Evolutionary conservation across 1,284 basidiomycete species (phyloP).

Genomic region (Austroboletus novae-zelandiae): DNA sequence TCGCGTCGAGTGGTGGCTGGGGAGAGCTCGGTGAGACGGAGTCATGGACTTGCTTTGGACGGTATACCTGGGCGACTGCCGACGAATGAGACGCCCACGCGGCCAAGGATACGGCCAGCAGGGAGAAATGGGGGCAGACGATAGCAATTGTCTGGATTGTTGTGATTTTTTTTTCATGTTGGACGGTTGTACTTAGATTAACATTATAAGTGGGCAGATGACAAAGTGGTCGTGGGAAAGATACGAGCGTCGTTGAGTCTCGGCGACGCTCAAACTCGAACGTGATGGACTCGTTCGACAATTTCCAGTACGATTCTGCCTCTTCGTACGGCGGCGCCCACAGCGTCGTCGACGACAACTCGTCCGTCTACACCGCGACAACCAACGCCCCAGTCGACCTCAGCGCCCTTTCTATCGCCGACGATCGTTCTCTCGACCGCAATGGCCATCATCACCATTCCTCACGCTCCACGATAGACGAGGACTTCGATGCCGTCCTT

Average conservation of each 20-base stretch:
- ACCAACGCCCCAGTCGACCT: conserved; percentile 66
- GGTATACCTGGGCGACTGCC: conserved; percentile 33
- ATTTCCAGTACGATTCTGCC: conserved; percentile 80
- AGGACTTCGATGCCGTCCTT: conserved; percentile 83
- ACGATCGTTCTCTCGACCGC: conserved; percentile 46
- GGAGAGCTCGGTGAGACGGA: conserved; percentile 21
- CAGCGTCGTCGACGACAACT: conserved; percentile 78
- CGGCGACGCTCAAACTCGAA: conserved; percentile 18
- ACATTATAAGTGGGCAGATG: background rate
- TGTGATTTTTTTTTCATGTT: conserved; percentile 10
- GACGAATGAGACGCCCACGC: conserved; percentile 62
- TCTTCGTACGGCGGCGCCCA: conserved; percentile 74
- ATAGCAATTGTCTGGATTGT: conserved; percentile 11
- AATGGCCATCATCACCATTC: conserved; percentile 36
- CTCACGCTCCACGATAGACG: conserved; percentile 54
- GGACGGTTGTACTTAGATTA: conserved; percentile 13
- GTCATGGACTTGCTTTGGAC: conserved; percentile 18
- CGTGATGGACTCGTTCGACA: conserved; percentile 81
- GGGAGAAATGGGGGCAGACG: conserved; percentile 27
- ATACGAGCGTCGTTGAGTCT: conserved; percentile 20
- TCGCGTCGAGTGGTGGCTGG: conserved; percentile 21
- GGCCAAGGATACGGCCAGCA: conserved; percentile 45
- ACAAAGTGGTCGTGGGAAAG: conserved; percentile 29
- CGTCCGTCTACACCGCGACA: conserved; percentile 78
- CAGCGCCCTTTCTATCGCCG: conserved; percentile 62